Conservation (phyloP, 164 flowering plant genomes). For the Sedum album region DNA sequence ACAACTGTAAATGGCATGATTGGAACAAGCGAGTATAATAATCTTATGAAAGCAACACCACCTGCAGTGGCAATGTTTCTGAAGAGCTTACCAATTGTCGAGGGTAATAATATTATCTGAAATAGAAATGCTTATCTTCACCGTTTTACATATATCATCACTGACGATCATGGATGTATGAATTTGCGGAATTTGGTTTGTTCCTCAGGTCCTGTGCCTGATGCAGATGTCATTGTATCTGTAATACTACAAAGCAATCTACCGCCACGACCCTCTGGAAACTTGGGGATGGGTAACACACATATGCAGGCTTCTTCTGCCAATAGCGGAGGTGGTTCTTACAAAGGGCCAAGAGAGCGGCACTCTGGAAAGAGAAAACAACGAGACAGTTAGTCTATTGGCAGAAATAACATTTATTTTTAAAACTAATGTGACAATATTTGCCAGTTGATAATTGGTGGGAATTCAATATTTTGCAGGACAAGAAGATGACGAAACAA, state of each 20-base stretch:
- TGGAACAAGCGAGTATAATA: conserved; percentile 40
- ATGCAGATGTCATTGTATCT: conserved; percentile 75
- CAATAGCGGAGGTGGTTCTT: conserved; percentile 38
- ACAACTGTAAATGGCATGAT: conserved; percentile 20
- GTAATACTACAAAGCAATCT: conserved; percentile 73
- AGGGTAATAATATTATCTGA: conserved; percentile 39
- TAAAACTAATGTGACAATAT: no score
- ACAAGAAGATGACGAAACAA: conserved; percentile 73
- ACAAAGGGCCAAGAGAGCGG: conserved; percentile 39
- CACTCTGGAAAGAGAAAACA: conserved; percentile 58
- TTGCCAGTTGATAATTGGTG: background rate
- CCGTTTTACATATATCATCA: no score
- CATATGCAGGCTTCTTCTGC: conserved; percentile 32
- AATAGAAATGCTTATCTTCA: no score
- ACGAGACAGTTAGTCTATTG: conserved; percentile 40
- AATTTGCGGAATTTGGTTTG: no score
- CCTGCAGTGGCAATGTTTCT: conserved; percentile 69
- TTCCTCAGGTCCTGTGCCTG: conserved; percentile 66
- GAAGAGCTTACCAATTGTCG: conserved; percentile 62
- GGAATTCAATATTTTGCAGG: conserved; percentile 25
- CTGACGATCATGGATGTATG: no score
- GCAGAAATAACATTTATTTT: no score
- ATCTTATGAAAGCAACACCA: conserved; percentile 57
- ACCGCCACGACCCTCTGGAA: conserved; percentile 32
- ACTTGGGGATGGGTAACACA: conserved; percentile 6